Conservation (phyloP, 202 grass and related monocot species). For the Elaeis oleifera region DNA sequence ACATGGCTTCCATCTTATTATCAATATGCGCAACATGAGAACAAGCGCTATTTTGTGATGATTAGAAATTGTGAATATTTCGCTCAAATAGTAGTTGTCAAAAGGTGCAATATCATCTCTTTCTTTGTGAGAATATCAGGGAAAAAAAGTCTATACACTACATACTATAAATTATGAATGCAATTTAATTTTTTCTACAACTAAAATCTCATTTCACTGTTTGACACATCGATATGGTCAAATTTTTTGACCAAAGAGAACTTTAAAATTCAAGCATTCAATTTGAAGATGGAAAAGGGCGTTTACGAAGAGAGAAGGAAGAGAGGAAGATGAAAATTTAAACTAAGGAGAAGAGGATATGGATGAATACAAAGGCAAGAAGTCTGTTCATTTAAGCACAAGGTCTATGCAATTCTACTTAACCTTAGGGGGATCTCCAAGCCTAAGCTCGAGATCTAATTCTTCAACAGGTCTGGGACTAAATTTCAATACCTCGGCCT, state of each 20-base stretch:
- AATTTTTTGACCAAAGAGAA: neutral
- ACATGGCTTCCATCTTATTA: too few species aligned
- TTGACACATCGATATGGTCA: neutral
- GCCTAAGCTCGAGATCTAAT: conserved; percentile 25
- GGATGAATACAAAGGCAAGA: neutral
- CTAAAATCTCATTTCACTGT: too few species aligned
- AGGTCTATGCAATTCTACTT: neutral
- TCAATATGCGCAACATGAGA: too few species aligned
- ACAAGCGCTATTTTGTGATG: too few species aligned
- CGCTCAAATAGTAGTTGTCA: too few species aligned
- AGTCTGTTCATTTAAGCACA: neutral
- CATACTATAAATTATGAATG: too few species aligned
- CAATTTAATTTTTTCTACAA: too few species aligned
- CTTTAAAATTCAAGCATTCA: neutral
- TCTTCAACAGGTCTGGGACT: neutral
- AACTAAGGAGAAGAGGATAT: neutral
- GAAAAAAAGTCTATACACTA: too few species aligned
- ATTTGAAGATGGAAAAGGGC: neutral
- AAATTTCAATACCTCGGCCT: conserved; percentile 1
- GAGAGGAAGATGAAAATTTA: neutral
- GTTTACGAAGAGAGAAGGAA: neutral
- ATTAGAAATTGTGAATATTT: too few species aligned
- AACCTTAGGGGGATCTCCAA: conserved; percentile 4
- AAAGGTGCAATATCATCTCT: too few species aligned
- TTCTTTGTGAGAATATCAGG: too few species aligned